These are phyloP conservation scores for Hypoxylon cercidicola DNA, from an alignment of 495 filamentous ascomycete species.

Conservation along the genomic window DNA sequence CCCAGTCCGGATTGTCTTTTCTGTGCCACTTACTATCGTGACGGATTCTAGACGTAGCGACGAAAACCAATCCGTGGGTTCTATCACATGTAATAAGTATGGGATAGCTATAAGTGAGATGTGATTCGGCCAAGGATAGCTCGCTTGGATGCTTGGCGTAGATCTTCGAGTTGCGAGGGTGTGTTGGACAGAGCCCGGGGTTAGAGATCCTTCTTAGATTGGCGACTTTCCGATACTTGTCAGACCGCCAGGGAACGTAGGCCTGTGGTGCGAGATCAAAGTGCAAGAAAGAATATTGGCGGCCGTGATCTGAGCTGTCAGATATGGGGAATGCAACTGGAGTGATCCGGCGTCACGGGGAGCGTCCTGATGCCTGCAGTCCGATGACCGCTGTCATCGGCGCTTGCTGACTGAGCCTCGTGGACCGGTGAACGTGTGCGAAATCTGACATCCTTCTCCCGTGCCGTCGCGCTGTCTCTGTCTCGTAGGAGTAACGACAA, in stretches of 20 bases:
- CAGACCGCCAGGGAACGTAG: neutral
- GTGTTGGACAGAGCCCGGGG: conserved; percentile 33
- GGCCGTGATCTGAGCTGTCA: neutral
- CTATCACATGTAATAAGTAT: conserved; percentile 28
- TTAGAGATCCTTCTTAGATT: conserved; percentile 27
- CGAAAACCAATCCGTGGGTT: conserved; percentile 24
- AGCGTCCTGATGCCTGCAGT: neutral
- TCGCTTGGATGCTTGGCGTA: conserved; percentile 36
- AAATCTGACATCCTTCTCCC: conserved; percentile 8
- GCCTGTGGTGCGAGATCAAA: conserved; percentile 29
- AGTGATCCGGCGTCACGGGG: neutral
- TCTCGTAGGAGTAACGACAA: conserved; percentile 4
- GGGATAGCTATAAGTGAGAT: conserved; percentile 25
- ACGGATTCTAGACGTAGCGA: conserved; percentile 22
- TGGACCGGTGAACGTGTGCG: neutral
- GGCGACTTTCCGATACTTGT: conserved; percentile 11
- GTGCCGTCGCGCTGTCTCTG: conserved; percentile 2
- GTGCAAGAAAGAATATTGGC: conserved; percentile 10
- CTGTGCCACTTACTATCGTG: conserved; percentile 25
- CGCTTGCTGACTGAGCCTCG: neutral
- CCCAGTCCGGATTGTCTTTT: conserved; percentile 32
- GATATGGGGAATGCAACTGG: conserved; percentile 11
- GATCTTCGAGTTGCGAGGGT: conserved; percentile 31
- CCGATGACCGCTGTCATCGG: neutral
- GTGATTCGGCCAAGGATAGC: conserved; percentile 37